A percentile compares a stretch with the other conserved stretches of the same genome.
These are phyloP conservation scores for Termitomyces sp. DNA, from an alignment of 768 basidiomycete genomes.

Conservation along the genomic window DNA sequence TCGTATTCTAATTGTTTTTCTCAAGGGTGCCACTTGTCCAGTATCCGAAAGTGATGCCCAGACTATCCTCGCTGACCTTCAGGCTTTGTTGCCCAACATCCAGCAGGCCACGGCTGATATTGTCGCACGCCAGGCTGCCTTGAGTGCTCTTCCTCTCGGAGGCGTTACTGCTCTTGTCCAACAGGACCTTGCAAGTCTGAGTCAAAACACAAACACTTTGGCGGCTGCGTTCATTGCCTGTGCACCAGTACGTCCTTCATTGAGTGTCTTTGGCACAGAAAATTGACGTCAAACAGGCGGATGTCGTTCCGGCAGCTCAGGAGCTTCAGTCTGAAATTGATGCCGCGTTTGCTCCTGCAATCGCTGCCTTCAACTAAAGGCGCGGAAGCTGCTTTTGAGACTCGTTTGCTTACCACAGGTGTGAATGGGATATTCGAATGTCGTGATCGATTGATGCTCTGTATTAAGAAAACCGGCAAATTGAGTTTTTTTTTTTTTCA, in stretches of 20 bases:
- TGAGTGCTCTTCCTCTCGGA: conserved; percentile 23
- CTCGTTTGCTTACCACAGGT: neutral
- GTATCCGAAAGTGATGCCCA: conserved; percentile 21
- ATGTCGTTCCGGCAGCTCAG: conserved; percentile 12
- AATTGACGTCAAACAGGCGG: conserved; percentile 11
- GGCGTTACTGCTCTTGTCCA: conserved; percentile 24
- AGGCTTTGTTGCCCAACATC: conserved; percentile 23
- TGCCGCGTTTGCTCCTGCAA: conserved; percentile 18
- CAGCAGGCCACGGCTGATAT: conserved; percentile 17
- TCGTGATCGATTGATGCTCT: neutral
- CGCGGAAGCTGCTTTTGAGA: neutral
- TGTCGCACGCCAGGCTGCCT: conserved; percentile 20
- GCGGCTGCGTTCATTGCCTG: conserved; percentile 18
- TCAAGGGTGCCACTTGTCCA: conserved; percentile 9
- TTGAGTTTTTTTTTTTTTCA: too few species aligned
- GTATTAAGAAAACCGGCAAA: too few species aligned
- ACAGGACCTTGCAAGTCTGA: conserved; percentile 22
- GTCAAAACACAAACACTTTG: conserved; percentile 16
- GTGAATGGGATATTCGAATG: neutral
- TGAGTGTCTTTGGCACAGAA: neutral
- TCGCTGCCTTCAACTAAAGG: conserved; percentile 10
- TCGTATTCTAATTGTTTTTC: neutral
- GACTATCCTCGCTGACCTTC: conserved; percentile 17
- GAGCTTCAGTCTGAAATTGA: conserved; percentile 11
- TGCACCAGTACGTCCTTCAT: conserved; percentile 19